These are phyloP conservation scores for Penicillium sp. DNA, from an alignment of 2,329 filamentous ascomycete genomes.

Conservation along the genomic window DNA sequence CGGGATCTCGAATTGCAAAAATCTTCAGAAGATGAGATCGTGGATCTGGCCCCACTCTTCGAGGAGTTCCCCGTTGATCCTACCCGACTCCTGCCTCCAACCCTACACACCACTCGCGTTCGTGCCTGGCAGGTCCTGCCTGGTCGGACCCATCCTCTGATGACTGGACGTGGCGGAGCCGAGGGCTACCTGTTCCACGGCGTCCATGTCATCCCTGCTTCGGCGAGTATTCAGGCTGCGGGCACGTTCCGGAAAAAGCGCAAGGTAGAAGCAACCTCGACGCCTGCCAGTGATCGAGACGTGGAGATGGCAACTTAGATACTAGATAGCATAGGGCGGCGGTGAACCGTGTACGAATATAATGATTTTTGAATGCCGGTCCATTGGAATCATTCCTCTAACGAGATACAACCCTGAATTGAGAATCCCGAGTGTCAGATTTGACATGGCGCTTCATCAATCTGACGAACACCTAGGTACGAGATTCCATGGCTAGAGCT, in stretches of 20 bases:
- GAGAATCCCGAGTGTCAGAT: background rate
- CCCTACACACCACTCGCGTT: slow-evolving; percentile 77
- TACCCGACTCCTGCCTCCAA: slow-evolving; percentile 74
- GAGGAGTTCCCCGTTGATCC: slow-evolving; percentile 87
- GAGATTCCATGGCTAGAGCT: background rate
- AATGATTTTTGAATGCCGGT: slow-evolving; percentile 9
- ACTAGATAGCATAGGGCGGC: background rate
- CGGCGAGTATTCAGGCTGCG: slow-evolving; percentile 78
- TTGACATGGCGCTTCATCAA: background rate
- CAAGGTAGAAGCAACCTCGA: slow-evolving; percentile 53
- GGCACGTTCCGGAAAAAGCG: slow-evolving; percentile 69
- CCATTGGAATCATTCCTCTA: background rate
- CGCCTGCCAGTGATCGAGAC: slow-evolving; percentile 29
- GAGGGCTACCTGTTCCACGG: slow-evolving; percentile 91
- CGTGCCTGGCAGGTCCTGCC: slow-evolving; percentile 89
- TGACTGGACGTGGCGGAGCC: slow-evolving; percentile 83
- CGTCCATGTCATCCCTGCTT: slow-evolving; percentile 75
- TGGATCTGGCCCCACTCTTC: slow-evolving; percentile 30
- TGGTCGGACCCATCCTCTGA: slow-evolving; percentile 86
- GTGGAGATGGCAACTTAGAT: slow-evolving; percentile 34
- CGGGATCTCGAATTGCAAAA: slow-evolving; percentile 30
- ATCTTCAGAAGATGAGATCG: slow-evolving; percentile 10
- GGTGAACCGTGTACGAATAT: slow-evolving; percentile 23
- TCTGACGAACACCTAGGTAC: too few species aligned
- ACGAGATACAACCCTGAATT: background rate